Percentiles rank a stretch among this genome's conserved stretches.
Evolutionary conservation across 2,329 filamentous ascomycete genomes (phyloP).

Genomic region (Trichoderma sp.): DNA sequence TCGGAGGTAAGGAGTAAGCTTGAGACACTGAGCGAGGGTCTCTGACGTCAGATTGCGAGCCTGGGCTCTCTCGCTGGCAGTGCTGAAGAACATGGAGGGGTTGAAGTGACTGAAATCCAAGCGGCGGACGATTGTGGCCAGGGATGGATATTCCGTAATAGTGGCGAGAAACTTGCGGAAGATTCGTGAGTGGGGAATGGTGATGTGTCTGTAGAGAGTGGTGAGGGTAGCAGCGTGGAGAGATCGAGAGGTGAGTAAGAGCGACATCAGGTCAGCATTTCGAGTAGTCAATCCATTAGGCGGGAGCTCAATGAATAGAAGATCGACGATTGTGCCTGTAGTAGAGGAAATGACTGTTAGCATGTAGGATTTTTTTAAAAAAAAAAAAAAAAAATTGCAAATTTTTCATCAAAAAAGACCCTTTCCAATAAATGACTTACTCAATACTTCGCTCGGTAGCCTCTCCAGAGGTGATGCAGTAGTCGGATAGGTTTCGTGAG

Average conservation of each 20-base stretch:
- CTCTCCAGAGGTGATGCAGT: conserved; percentile 63
- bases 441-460: conserved; percentile 69
- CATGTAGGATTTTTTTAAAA: neutral
- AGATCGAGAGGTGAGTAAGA: conserved; percentile 73
- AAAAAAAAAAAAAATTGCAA: no score
- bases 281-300: conserved; percentile 73
- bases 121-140: conserved; percentile 75
- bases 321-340: conserved; percentile 70
- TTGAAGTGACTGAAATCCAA: conserved; percentile 87
- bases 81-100: conserved; percentile 73
- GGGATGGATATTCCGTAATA: conserved; percentile 63
- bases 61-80: conserved; percentile 71
- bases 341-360: neutral
- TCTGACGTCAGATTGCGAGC: conserved; percentile 75
- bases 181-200: conserved; percentile 78
- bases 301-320: conserved; percentile 71
- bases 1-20: conserved; percentile 70
- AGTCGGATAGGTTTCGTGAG: conserved; percentile 37
- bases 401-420: neutral
- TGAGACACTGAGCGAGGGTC: conserved; percentile 70
- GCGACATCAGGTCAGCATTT: conserved; percentile 75
- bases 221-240: conserved; percentile 72
- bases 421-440: conserved; percentile 50
- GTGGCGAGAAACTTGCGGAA: conserved; percentile 79
- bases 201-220: conserved; percentile 77